Conservation (phyloP, 371 early-diverging fungal genomes). For the Haplosporangium sp. region DNA sequence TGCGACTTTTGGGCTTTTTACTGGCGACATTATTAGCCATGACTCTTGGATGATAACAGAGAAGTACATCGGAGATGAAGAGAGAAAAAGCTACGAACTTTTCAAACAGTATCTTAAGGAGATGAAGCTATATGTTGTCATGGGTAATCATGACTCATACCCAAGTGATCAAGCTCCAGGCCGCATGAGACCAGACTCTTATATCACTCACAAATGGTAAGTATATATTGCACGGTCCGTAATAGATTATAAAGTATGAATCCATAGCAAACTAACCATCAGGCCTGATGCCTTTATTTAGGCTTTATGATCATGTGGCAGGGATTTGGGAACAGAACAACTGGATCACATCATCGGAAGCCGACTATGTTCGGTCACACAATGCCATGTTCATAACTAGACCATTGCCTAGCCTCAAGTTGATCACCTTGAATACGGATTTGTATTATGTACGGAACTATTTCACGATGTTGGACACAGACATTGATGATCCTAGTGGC, state of each 20-base stretch:
- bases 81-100: constrained; percentile 58
- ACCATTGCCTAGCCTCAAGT: constrained; percentile 63
- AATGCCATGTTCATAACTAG: constrained; percentile 66
- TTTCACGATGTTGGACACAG: constrained; percentile 48
- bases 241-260: not conserved
- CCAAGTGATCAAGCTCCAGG: constrained; percentile 52
- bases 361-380: constrained; percentile 49
- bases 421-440: constrained; percentile 74
- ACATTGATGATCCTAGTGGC: constrained; percentile 64
- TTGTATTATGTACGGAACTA: constrained; percentile 69
- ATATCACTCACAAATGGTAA: constrained; percentile 50
- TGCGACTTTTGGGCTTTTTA: constrained; percentile 64
- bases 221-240: not conserved
- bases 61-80: constrained; percentile 59
- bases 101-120: constrained; percentile 63
- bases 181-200: constrained; percentile 16
- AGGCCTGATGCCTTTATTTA: not conserved
- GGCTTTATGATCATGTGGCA: constrained; percentile 65
- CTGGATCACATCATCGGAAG: constrained; percentile 60
- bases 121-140: constrained; percentile 63
- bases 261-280: not conserved
- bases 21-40: constrained; percentile 72
- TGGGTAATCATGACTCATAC: constrained; percentile 70
- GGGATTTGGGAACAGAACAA: constrained; percentile 63
- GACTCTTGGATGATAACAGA: constrained; percentile 64